Evolutionary conservation across 1,284 basidiomycete genomes (phyloP).

Genomic region (Somion occarium): DNA sequence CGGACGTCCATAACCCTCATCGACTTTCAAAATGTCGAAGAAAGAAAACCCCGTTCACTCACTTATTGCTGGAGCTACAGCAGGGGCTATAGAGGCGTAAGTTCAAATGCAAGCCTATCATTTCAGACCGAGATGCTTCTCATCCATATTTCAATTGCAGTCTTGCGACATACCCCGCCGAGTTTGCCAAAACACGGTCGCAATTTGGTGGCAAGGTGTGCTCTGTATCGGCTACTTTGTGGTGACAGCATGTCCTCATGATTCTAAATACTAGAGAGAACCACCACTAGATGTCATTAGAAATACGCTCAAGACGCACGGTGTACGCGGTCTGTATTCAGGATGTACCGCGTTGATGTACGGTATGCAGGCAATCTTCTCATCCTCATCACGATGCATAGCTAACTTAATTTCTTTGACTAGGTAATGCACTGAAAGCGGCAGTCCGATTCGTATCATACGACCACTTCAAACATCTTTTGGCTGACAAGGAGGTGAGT

Average conservation of each 20-base stretch:
- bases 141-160: slow-evolving; percentile 34
- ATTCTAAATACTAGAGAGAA: slow-evolving; percentile 43
- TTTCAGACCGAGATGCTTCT: background rate
- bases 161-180: slow-evolving; percentile 87
- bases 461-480: slow-evolving; percentile 84
- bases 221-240: slow-evolving; percentile 2
- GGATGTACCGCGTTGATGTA: slow-evolving; percentile 84
- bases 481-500: slow-evolving; percentile 80
- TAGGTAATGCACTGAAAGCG: slow-evolving; percentile 78
- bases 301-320: slow-evolving; percentile 68
- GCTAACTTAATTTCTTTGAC: background rate
- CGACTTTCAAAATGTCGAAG: background rate
- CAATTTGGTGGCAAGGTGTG: slow-evolving; percentile 75
- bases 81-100: slow-evolving; percentile 90
- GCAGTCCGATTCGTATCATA: slow-evolving; percentile 95
- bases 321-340: slow-evolving; percentile 77
- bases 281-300: slow-evolving; percentile 65
- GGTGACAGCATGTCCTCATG: background rate
- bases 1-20: background rate
- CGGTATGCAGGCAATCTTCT: slow-evolving; percentile 36
- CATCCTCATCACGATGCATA: background rate
- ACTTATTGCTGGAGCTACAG: slow-evolving; percentile 86
- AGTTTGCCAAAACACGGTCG: slow-evolving; percentile 86
- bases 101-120: slow-evolving; percentile 19
- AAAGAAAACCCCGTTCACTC: slow-evolving; percentile 80